Base-by-base conservation (phyloP, 805 yeast genomes). In the Cyberlindnera petersonii region DNA sequence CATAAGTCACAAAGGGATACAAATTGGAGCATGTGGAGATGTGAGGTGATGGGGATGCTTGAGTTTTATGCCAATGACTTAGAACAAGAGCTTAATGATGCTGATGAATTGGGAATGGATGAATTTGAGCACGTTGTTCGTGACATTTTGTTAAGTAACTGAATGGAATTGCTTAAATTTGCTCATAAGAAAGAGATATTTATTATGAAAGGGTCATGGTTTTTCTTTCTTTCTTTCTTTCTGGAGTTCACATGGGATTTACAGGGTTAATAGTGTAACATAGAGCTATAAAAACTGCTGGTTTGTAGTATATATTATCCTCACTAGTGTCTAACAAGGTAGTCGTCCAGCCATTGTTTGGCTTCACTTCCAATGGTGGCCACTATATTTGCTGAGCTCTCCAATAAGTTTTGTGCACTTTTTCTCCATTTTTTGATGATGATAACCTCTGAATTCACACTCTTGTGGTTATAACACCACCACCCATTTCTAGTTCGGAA, bases 361-460 rank as follows among this genome's bases (percentile, higher is more conserved):
- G 53, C 57, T 16, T 54, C 57, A 9, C 20, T 35, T 0, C 58
- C 58, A 21, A 53, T 46, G 9, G 46, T 44, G 19, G 37, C 49
- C 13, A 43, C 30, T 9, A 50, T 35, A 31, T 44, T 50, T 8
- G 53, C 50, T 5, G 53, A 47, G 11, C 38, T 43, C 26, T 51
- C 50, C 15, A 49, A 30, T 11, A 51, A 21, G 19, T 14, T 17
- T 8, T 10, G 29, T n/a, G n/a, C n/a, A n/a, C 22, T 17, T 31
- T 11, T 28, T 17, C 23, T 43, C 43, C 47, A 44, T 36, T 43
- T 52, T 34, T 50, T 52, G 9, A 50, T 15, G 5, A 52, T 49
- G 26, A 47, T 32, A 6, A 51, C 40, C 3, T 34, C 39, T 13
- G 33, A 34, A 6, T 39, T 39, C 1, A 26, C 31, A 2, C 18